Conservation (phyloP, 768 basidiomycete species). For the Ramaria sp. region DNA sequence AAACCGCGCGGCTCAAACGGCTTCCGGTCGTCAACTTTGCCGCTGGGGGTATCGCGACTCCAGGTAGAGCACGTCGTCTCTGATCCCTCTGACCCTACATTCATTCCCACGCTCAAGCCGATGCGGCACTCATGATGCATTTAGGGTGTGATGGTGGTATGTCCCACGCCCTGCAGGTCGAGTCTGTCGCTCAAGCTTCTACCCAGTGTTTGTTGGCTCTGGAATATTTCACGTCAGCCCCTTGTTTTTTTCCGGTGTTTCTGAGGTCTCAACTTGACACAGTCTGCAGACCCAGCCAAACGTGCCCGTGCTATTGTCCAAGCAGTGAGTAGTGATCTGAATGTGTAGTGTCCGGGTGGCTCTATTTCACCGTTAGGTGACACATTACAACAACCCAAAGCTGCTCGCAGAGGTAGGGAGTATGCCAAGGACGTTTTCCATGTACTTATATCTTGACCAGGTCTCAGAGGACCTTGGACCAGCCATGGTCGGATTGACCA, state of each 20-base stretch:
- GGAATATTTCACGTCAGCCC: conserved; percentile 86
- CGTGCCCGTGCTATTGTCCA: conserved; percentile 94
- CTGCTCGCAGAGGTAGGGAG: conserved; percentile 69
- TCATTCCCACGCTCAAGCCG: conserved; percentile 36
- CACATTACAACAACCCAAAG: conserved; percentile 92
- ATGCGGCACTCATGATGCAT: conserved; percentile 99
- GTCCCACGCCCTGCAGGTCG: conserved; percentile 13
- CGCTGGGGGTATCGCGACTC: conserved; percentile 88
- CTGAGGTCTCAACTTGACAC: conserved; percentile 10
- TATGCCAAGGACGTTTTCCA: not conserved
- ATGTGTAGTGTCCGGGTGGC: not conserved
- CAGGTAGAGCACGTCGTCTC: conserved; percentile 37
- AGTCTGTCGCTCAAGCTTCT: not conserved
- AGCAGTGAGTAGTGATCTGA: conserved; percentile 45
- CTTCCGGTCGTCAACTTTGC: conserved; percentile 97
- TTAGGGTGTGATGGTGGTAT: conserved; percentile 91
- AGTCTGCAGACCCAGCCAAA: conserved; percentile 91
- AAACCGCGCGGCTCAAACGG: conserved; percentile 85
- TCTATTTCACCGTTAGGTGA: conserved; percentile 38
- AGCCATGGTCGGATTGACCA: conserved; percentile 90
- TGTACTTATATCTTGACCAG: conserved; percentile 21
- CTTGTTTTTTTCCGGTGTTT: conserved; percentile 5
- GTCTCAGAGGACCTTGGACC: conserved; percentile 75
- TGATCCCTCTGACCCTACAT: not conserved
- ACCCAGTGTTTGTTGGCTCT: conserved; percentile 96